Percentiles rank a stretch among this genome's conserved stretches.
Conservation (phyloP, 2,329 filamentous ascomycete species). For the Aspergillus phoenicis region DNA sequence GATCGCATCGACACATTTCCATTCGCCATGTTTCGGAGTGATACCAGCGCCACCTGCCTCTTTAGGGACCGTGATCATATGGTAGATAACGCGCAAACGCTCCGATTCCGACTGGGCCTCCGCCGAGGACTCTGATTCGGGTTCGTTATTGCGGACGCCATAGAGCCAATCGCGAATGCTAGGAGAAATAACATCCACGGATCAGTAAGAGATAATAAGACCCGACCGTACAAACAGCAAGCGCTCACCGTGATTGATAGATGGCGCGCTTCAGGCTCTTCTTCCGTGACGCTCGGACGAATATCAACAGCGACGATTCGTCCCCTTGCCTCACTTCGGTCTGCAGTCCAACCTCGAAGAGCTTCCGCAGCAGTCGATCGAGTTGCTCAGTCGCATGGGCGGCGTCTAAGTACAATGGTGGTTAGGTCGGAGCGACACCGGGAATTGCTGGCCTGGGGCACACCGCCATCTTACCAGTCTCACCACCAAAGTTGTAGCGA, state of each 20-base stretch:
- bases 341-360: conserved; percentile 77
- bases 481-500: conserved; percentile 71
- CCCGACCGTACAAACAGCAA: neutral
- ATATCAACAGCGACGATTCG: conserved; percentile 75
- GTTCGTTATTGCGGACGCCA: conserved; percentile 77
- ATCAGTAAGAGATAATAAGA: neutral
- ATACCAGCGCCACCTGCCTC: conserved; percentile 80
- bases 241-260: conserved; percentile 71
- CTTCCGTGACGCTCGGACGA: conserved; percentile 74
- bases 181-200: neutral
- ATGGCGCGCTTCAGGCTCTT: conserved; percentile 77
- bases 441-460: neutral
- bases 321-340: conserved; percentile 85
- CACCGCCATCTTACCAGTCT: conserved; percentile 57
- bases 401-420: conserved; percentile 55
- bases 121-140: conserved; percentile 70
- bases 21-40: conserved; percentile 68
- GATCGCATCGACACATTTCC: conserved; percentile 72
- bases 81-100: conserved; percentile 80
- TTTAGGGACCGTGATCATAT: conserved; percentile 74
- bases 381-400: conserved; percentile 73
- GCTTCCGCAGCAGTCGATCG: conserved; percentile 72
- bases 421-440: conserved; percentile 12
- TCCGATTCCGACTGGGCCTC: conserved; percentile 89
- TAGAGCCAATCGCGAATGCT: conserved; percentile 95